Evolutionary conservation across 2,329 filamentous ascomycete species (phyloP), one percentile per base, ranked within the genome.

Genomic region (Pseudopyricularia javanii): DNA sequence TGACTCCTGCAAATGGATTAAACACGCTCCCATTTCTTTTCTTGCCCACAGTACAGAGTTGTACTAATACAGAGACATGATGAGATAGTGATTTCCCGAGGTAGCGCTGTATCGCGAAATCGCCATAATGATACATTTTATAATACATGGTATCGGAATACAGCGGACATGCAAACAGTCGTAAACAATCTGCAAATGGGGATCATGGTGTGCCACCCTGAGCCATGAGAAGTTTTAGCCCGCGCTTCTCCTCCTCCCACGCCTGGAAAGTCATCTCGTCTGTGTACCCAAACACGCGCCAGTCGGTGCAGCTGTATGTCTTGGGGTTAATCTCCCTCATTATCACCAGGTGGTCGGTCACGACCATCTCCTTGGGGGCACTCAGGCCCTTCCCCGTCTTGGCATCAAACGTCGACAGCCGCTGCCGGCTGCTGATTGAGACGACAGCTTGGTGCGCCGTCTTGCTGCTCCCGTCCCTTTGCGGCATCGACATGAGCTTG

Each of bases 231-330:
- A 35, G 5, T 15, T 30, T 11, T n/a, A 58, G 33, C 11, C 60
- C 59, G 30, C 67, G 59, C 51, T 66, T 60, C 17, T 63, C 61
- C 59, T 66, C 59, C 28, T 59, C 34, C 56, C 68, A 73, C 5
- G 54, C 57, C 56, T 78, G 68, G 2, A 75, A 62, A 1, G 73
- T 75, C 12, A 76, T 80, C 59, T 78, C 74, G 43, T 74, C 64
- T 30, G 79, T 68, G 20, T 79, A 84, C 14, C 85, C 84, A 76
- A 83, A 85, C 50, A 87, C 65, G 62, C 71, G 73, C 85, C 85
- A 88, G 2, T 73, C 69, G 28, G 64, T 67, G 53, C 72, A 64
- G 61, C 70, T 62, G 57, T 70, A 77, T 20, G 75, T 78, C 52
- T 61, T 65, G 48, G 66, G 68, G 61, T 74, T 67, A 45, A 76